Evolutionary conservation across 2,329 filamentous ascomycete species (phyloP), one percentile per base, ranked within the genome.

Genomic region (Xylaria arbuscula): DNA sequence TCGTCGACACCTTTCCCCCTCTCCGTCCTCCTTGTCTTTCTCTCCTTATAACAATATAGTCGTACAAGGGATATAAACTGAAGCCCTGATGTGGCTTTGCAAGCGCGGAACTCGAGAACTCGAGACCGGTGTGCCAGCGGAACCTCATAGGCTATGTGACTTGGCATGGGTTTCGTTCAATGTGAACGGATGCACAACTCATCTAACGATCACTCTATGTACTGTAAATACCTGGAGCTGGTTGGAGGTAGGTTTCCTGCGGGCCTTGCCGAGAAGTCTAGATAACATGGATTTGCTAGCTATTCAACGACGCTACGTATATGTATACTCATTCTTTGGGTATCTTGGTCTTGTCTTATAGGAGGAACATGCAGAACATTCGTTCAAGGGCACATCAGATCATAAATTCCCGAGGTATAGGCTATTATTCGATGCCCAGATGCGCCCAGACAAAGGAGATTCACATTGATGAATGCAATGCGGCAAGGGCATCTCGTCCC

Each of bases 391-490:
- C 58, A 48, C 28, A 54, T 50, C 32, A 62, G 60, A 47, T 57
- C 24, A 54, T 58, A 57, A 59, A 47, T 59, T 19, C 42, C 60
- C 54, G 34, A 65, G 57, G 48, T 47, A 60, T 53, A 61, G 22
- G 51, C 51, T 51, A 55, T 66, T 40, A 38, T 38, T 45, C 17
- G n/a, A 45, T 65, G 57, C 57, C 53, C 53, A 69, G 67, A 63
- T 28, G 60, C 60, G 64, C 64, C 64, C 55, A 64, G 62, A 59
- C 28, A 36, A 62, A 48, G 53, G 55, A n/a, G 34, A 36, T 54
- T 60, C 53, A 60, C 64, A 53, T 70, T 65, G 51, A 63, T 67
- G 59, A 61, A 64, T 70, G 68, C 68, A 68, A 67, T 70, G 64
- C 68, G 62, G 62, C 61, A 68, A 57, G 65, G 65, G 61, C 51